Percentiles rank a stretch among this genome's conserved stretches.
Evolutionary conservation across 768 basidiomycete genomes (phyloP).

Genomic region (Podaxis mareebaensis): DNA sequence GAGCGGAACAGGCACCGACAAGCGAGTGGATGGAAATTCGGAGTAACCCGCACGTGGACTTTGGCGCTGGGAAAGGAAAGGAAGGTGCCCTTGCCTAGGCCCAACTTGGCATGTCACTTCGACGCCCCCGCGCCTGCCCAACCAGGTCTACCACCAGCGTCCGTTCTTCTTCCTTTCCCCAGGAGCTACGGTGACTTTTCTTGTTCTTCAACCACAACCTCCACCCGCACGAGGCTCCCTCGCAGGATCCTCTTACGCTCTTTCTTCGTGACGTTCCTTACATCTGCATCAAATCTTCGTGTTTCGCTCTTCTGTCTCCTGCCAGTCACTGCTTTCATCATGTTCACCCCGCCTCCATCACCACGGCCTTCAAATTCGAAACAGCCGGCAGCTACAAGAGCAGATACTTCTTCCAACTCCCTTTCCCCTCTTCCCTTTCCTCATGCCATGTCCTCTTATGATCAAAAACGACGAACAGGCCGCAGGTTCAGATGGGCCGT

Average conservation of each 20-base stretch:
- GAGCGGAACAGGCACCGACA: background rate
- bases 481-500: constrained; percentile 52
- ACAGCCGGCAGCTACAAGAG: background rate
- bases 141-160: background rate
- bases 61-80: constrained; percentile 4
- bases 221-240: constrained; percentile 26
- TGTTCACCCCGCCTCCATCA: constrained; percentile 38
- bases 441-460: constrained; percentile 18
- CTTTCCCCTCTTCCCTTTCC: constrained; percentile 7
- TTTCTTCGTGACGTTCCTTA: constrained; percentile 16
- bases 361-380: constrained; percentile 23
- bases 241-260: constrained; percentile 18
- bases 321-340: constrained; percentile 17
- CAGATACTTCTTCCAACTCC: background rate
- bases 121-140: background rate
- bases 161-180: background rate
- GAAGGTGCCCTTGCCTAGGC: background rate
- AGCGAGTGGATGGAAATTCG: background rate
- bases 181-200: background rate
- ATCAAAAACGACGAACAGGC: constrained; percentile 42
- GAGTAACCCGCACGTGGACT: background rate
- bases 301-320: background rate
- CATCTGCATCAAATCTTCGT: background rate
- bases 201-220: constrained; percentile 21
- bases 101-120: constrained; percentile 10